A percentile compares a stretch with the other conserved stretches of the same genome.
phyloP scores from a whole-genome alignment of 441 rosid species.

The Macaranga tanarius region DNA sequence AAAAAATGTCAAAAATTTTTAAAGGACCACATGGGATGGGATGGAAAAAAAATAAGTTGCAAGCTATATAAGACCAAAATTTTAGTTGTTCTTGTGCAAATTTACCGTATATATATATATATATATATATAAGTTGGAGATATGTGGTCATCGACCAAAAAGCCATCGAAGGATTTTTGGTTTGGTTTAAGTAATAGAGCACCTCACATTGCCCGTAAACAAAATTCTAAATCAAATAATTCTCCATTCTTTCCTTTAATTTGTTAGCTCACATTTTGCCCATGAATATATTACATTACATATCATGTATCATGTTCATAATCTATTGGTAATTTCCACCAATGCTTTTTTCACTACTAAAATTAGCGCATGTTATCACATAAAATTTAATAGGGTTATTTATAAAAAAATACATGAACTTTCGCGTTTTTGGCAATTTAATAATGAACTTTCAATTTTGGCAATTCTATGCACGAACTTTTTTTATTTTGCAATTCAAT shows the following conservation, averaged over 20 bases:
- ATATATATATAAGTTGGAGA: constrained; percentile 6
- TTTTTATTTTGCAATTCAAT: no score
- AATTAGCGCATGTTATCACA: neutral
- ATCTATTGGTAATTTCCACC: constrained; percentile 8
- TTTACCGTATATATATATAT: neutral
- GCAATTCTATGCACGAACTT: no score
- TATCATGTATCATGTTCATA: neutral
- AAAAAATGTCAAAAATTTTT: neutral
- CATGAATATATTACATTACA: constrained; percentile 20
- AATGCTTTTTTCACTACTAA: neutral
- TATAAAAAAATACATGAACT: no score
- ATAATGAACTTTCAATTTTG: no score
- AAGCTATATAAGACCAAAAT: neutral
- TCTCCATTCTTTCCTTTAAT: constrained; percentile 20
- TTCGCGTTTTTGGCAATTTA: no score
- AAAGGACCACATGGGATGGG: constrained; percentile 7
- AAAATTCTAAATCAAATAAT: constrained; percentile 22
- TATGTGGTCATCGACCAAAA: constrained; percentile 23
- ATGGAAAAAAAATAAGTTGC: no score
- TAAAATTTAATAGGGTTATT: no score
- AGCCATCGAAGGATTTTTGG: constrained; percentile 5
- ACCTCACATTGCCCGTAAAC: constrained; percentile 23
- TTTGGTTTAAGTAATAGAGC: constrained; percentile 24
- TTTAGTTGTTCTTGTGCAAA: neutral
- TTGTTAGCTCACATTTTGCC: constrained; percentile 37